Evolutionary conservation across 2,329 filamentous ascomycete genomes (phyloP), one percentile per base, ranked within the genome.

Genomic region (Teratosphaeria zuluensis): DNA sequence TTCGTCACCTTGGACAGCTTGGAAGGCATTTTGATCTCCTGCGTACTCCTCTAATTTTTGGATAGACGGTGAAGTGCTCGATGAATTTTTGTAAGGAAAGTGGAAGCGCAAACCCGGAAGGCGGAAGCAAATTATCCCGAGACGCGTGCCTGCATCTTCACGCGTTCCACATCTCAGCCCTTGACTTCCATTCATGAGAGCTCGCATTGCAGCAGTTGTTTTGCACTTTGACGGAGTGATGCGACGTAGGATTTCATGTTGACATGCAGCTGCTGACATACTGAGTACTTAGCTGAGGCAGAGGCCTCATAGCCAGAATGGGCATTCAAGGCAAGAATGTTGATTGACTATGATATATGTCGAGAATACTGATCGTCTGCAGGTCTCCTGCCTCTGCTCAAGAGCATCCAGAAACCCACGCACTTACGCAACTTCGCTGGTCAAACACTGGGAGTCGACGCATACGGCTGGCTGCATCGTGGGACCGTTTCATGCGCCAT

Each of bases 381-480:
- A 92, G 92, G 94, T 52, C 84, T 99, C 57, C 81, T 97, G 35
- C 90, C 90, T 42, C 81, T 97, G 61, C 84, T 99, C 61, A 97
- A 97, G 76, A 97, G 94, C 53, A 97, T 99, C 57, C 94, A 99
- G 61, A 91, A 89, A 70, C 88, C 89, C 70, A 88, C 84, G 55
- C 88, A 90, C 66, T 80, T 99, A 61, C 95, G 91, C 72, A 91
- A 91, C 69, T 96, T 89, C 73, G 78, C 83, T 12, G 94, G 92
- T 56, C 86, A 95, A 75, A 95, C 88, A 1, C 82, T 99, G 53
- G 95, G 89, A n/a, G 86, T 99, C 38, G 94, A 99, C 74, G 92
- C 89, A 59, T 99, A 99, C 80, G 94, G 92, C 72, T 99, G 95
- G 94, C 85, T 99, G 58, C 94, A 99, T 74, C 87, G 94, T 65